These are phyloP conservation scores for Rhodotorula diobovata DNA, from an alignment of 768 basidiomycete species.

Conservation along the genomic window DNA sequence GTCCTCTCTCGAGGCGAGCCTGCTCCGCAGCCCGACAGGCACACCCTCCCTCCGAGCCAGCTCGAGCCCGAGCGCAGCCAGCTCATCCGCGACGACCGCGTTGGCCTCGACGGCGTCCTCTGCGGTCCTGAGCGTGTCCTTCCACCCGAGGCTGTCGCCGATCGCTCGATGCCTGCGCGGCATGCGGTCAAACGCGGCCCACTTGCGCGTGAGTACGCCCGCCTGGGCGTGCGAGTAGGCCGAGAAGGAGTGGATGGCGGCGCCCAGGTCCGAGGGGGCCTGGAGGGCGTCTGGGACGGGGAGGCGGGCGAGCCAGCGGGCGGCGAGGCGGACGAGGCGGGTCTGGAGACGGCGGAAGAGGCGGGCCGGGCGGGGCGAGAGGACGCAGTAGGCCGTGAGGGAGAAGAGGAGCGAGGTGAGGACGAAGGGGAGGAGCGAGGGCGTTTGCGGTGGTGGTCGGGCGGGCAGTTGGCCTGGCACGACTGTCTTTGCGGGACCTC, in stretches of 20 bases:
- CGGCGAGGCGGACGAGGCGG: neutral
- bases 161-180: neutral
- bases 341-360: neutral
- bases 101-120: conserved; percentile 23
- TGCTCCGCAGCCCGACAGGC: conserved; percentile 11
- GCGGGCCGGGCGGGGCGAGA: neutral
- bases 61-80: conserved; percentile 24
- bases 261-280: conserved; percentile 9
- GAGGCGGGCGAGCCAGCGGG: neutral
- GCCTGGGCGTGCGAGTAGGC: conserved; percentile 11
- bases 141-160: conserved; percentile 13
- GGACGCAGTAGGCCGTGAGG: neutral
- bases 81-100: conserved; percentile 16
- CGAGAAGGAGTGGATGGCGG: conserved; percentile 19
- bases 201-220: conserved; percentile 8
- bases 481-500: too few species aligned
- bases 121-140: neutral
- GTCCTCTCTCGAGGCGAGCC: neutral
- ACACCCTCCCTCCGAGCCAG: conserved; percentile 12
- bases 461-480: too few species aligned
- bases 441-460: neutral
- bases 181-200: conserved; percentile 16
- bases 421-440: conserved; percentile 11
- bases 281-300: conserved; percentile 10
- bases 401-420: conserved; percentile 23